Evolutionary conservation across 2,329 filamentous ascomycete species (phyloP), one percentile per base, ranked within the genome.

Genomic region (Cercospora citrullina): DNA sequence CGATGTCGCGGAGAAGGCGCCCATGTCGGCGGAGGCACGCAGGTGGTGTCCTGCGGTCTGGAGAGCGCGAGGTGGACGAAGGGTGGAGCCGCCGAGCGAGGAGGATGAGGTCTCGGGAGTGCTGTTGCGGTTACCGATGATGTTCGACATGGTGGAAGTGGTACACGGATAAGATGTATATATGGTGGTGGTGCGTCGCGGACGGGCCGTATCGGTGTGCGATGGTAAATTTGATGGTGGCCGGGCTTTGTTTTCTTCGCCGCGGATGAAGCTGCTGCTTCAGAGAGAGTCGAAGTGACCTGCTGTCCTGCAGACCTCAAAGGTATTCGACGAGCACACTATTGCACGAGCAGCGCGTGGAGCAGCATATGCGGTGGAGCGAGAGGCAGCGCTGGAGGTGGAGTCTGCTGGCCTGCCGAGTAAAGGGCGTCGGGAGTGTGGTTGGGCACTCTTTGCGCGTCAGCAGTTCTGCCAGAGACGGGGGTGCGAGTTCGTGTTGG

Each of bases 11-110:
- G 77, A 76, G 77, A 96, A 92, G 60, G 90, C 90, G 71, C 93
- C 91, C 91, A 98, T 96, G 79, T 99, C 95, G 76, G 95, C 94
- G 63, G 95, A 99, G 58, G 94, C 93, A 76, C 95, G 93, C 71
- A 99, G 89, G 79, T 95, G 92, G 80, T 94, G 92, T 65, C 90
- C 90, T 69, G 91, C 87, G 16, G 51, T 58, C 69, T 89, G 91
- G 75, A 96, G 85, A 74, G 75, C 75, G 67, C 75, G 75, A n/a
- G 76, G 94, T 88, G 72, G 94, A 91, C 51, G 89, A 87, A 60
- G 93, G 92, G 59, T 94, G 92, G 70, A 94, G 91, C 69, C 70
- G 42, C 68, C 69, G 76, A 97, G 89, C 72, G 92, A 89, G 63
- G 91, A 89, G 77, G 89, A 93, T 75, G 90, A 91, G 64, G 91